A percentile compares a stretch with the other conserved stretches of the same genome.
Evolutionary conservation across 2,329 filamentous ascomycete species (phyloP).

Genomic region (Fusarium keratoplasticum): DNA sequence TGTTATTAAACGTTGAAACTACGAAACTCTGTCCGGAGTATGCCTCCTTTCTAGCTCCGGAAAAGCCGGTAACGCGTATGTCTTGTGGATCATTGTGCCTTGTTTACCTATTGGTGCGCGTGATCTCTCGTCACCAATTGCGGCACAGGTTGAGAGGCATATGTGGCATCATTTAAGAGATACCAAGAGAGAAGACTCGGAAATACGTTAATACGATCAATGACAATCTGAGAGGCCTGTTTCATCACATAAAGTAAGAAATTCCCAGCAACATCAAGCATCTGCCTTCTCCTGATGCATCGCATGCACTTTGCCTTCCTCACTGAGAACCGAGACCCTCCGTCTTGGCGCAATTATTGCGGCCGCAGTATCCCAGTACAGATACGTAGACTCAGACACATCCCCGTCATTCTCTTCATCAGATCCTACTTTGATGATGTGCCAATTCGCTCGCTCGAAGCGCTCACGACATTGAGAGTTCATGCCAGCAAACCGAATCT

Average conservation of each 20-base stretch:
- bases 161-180: background rate
- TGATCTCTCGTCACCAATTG: background rate
- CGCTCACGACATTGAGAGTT: conserved; percentile 54
- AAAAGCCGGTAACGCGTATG: background rate
- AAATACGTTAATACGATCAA: background rate
- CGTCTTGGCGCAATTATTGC: conserved; percentile 35
- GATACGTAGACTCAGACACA: conserved; percentile 6
- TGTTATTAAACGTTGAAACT: background rate
- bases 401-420: conserved; percentile 16
- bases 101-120: background rate
- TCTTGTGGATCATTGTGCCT: background rate
- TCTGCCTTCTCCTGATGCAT: conserved; percentile 35
- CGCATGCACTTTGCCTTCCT: conserved; percentile 22
- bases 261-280: background rate
- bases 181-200: background rate
- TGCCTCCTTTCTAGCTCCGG: background rate
- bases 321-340: conserved; percentile 16
- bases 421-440: conserved; percentile 20
- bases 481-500: conserved; percentile 63
- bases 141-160: background rate
- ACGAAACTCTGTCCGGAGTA: background rate
- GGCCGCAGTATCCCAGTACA: conserved; percentile 31
- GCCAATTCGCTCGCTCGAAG: conserved; percentile 54
- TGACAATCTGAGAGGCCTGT: background rate
- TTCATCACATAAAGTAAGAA: background rate